Evolutionary conservation across 1,139 yeast species (phyloP).

Genomic region (Zygosaccharomyces sapae): DNA sequence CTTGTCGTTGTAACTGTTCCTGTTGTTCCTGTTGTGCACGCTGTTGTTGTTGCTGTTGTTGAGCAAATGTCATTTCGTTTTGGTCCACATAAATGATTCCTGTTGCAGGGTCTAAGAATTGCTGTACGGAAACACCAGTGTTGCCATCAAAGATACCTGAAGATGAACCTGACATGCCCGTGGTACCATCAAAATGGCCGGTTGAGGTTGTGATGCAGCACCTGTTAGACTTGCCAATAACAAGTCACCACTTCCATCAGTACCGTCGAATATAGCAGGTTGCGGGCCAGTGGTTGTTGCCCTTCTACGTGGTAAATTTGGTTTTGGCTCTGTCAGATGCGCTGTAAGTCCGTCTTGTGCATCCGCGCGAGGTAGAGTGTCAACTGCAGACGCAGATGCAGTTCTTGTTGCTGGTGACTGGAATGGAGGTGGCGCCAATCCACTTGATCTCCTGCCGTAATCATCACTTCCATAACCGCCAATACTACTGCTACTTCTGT

Average conservation of each 20-base stretch:
- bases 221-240: slow-evolving; percentile 11
- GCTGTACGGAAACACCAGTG: slow-evolving; percentile 29
- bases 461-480: background rate
- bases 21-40: slow-evolving; percentile 17
- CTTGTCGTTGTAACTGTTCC: slow-evolving; percentile 21
- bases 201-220: slow-evolving; percentile 11
- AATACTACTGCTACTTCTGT: slow-evolving; percentile 8
- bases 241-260: slow-evolving; percentile 10
- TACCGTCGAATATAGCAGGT: slow-evolving; percentile 36
- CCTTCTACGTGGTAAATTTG: slow-evolving; percentile 26
- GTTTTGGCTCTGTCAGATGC: slow-evolving; percentile 12
- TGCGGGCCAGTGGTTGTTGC: slow-evolving; percentile 22
- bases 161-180: slow-evolving; percentile 11
- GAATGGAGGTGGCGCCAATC: slow-evolving; percentile 3
- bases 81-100: slow-evolving; percentile 34
- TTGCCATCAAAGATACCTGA: slow-evolving; percentile 28
- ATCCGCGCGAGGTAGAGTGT: slow-evolving; percentile 21
- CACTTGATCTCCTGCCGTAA: background rate
- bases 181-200: slow-evolving; percentile 27
- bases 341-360: background rate
- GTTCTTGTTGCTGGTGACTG: slow-evolving; percentile 16
- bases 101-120: slow-evolving; percentile 34
- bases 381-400: slow-evolving; percentile 12
- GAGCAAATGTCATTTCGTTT: slow-evolving; percentile 22
- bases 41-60: slow-evolving; percentile 20